Base-by-base conservation (phyloP, 1,284 basidiomycete genomes). In the Pseudozyma flocculosa region DNA sequence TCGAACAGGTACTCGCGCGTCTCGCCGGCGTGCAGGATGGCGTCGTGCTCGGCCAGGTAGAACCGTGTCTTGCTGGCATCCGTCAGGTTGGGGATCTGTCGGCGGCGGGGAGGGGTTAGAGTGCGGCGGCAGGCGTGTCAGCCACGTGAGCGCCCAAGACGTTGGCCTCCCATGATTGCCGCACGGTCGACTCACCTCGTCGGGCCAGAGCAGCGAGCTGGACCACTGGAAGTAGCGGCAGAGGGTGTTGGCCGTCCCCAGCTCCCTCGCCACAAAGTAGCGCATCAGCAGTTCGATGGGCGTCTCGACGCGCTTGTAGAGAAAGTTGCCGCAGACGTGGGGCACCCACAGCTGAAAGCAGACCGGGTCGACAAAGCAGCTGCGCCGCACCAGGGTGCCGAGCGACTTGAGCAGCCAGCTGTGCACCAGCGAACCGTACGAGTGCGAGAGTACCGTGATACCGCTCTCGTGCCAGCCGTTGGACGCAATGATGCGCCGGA, bases 361-460 rank as follows among this genome's bases (percentile, higher is more conserved):
- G 5, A 76, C 72, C 2, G 75, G 75, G 42, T 76, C 75, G 37
- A 76, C 70, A 34, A 76, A 67, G 47, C 72, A 64, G n/a, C 42
- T 50, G 10, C 75, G 50, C n/a, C 53, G 47, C 2, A 77, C 30
- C 32, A 46, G 26, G 3, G 45, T 17, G 9, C 59, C 52, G 18
- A 73, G 40, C 15, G 59, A 61, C 45, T 75, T 75, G 48, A 77
- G 49, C 13, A 77, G 55, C 69, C 72, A 75, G 26, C 68, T 53
- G 22, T 70, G 67, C 1, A 70, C 58, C 15, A 75, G 69, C 4
- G 74, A 73, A 30, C 75, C 75, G 54, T 70, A 73, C 18, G 68
- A 71, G 59, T 78, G 75, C 22, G 69, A 72, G 10, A 78, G 48
- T 15, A 78, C 48, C 36, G 63, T 56, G 40, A 75, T 55, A 10